These are phyloP conservation scores for Penicillium sp. DNA, from an alignment of 2,329 filamentous ascomycete species.

Conservation along the genomic window DNA sequence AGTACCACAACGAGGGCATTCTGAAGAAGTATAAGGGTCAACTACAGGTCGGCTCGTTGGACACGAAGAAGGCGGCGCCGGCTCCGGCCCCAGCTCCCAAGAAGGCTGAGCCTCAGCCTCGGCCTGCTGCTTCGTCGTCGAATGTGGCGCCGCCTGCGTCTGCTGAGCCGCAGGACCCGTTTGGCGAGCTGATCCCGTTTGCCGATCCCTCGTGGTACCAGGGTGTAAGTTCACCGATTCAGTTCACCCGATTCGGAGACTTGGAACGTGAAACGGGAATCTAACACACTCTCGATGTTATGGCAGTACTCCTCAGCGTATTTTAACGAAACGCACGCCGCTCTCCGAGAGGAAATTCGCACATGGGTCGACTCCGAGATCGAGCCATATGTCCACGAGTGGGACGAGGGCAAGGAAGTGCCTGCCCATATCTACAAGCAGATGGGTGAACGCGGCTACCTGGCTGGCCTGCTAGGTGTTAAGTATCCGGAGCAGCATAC, in stretches of 20 bases:
- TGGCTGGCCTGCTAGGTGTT: conserved; percentile 82
- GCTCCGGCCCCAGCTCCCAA: conserved; percentile 51
- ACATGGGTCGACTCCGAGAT: conserved; percentile 88
- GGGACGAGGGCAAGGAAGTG: conserved; percentile 92
- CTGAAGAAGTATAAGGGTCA: conserved; percentile 62
- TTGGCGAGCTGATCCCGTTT: conserved; percentile 83
- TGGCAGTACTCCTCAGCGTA: conserved; percentile 88
- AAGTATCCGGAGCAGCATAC: conserved; percentile 72
- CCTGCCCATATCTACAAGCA: conserved; percentile 89
- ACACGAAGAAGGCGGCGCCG: conserved; percentile 70
- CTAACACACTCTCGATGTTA: conserved; percentile 10
- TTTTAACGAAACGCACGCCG: conserved; percentile 90
- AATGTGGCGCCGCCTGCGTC: conserved; percentile 52
- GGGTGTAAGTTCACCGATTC: conserved; percentile 64
- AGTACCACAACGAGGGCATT: conserved; percentile 61
- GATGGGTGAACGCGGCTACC: conserved; percentile 88
- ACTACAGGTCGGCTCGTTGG: conserved; percentile 68
- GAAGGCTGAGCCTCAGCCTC: conserved; percentile 49
- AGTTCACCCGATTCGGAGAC: too few species aligned
- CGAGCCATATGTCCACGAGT: conserved; percentile 88
- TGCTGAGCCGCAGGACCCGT: conserved; percentile 75
- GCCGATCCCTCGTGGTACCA: conserved; percentile 95
- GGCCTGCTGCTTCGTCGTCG: conserved; percentile 44
- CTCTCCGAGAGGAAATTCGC: conserved; percentile 84
- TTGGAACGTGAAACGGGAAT: not conserved